Percentiles rank a stretch among this genome's conserved stretches.
Evolutionary conservation across 371 early-diverging fungal species (phyloP).

Genomic region (Gilbertella persicaria): DNA sequence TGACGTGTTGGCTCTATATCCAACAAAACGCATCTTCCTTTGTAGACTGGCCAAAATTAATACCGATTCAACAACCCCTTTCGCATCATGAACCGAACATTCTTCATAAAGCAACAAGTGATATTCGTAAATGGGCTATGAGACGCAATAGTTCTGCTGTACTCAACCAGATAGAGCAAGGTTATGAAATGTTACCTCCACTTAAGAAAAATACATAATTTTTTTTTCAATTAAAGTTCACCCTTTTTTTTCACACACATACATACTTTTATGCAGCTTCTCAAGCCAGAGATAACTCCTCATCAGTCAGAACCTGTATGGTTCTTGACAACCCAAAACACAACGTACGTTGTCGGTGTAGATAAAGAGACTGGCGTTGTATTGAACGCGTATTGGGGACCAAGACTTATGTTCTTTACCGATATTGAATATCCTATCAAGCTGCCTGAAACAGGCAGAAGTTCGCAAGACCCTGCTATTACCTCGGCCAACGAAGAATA

Average conservation of each 20-base stretch:
- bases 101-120: slow-evolving; percentile 8
- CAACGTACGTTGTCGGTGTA: slow-evolving; percentile 40
- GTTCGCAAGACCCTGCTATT: slow-evolving; percentile 36
- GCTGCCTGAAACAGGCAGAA: slow-evolving; percentile 5
- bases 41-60: slow-evolving; percentile 48
- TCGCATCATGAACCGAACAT: slow-evolving; percentile 9
- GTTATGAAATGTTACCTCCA: slow-evolving; percentile 36
- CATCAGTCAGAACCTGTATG: slow-evolving; percentile 24
- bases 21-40: slow-evolving; percentile 39
- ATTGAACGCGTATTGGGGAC: slow-evolving; percentile 44
- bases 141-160: slow-evolving; percentile 30
- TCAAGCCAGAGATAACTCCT: slow-evolving; percentile 23
- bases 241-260: background rate
- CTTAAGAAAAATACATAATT: background rate
- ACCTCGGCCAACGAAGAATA: slow-evolving; percentile 39
- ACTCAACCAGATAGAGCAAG: slow-evolving; percentile 42
- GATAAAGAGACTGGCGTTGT: slow-evolving; percentile 14
- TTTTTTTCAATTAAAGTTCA: background rate
- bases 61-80: slow-evolving; percentile 8
- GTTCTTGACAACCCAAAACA: slow-evolving; percentile 34
- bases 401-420: slow-evolving; percentile 15
- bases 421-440: slow-evolving; percentile 17
- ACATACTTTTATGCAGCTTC: slow-evolving; percentile 1
- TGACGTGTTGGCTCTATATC: slow-evolving; percentile 37
- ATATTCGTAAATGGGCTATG: slow-evolving; percentile 14